phyloP scores from a whole-genome alignment of 352 stramenopile genomes.

The Pythium phragmitis region DNA sequence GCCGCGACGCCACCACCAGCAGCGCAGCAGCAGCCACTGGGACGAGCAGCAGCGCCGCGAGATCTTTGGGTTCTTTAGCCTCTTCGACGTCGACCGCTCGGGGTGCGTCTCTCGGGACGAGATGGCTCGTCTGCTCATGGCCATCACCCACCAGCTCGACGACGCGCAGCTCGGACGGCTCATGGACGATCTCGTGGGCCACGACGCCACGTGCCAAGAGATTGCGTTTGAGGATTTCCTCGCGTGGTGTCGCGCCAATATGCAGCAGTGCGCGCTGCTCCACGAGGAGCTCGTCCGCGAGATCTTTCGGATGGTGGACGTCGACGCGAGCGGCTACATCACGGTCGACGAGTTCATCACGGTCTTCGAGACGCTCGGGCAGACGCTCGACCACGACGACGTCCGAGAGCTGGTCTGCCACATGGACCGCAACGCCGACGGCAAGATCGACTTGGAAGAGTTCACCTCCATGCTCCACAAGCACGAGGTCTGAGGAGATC shows the following conservation, averaged over 20 bases:
- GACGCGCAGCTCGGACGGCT: conserved; percentile 55
- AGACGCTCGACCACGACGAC: conserved; percentile 71
- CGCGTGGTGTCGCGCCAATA: conserved; percentile 65
- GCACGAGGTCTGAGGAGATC: conserved; percentile 50
- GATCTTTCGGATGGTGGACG: conserved; percentile 74
- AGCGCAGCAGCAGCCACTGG: neutral
- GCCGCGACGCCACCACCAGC: neutral
- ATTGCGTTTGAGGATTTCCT: conserved; percentile 73
- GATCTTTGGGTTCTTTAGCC: conserved; percentile 69
- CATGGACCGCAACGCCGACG: conserved; percentile 72
- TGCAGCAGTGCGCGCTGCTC: conserved; percentile 48
- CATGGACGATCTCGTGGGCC: conserved; percentile 51
- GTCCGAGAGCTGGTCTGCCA: conserved; percentile 73
- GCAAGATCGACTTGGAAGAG: conserved; percentile 74
- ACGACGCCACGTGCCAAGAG: conserved; percentile 36
- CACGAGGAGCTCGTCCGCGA: conserved; percentile 66
- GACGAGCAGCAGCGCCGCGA: conserved; percentile 55
- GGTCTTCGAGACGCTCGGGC: conserved; percentile 67
- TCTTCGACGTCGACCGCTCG: conserved; percentile 67
- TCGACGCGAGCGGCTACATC: conserved; percentile 57
- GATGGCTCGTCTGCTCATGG: conserved; percentile 53
- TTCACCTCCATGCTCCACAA: conserved; percentile 76
- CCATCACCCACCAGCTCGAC: conserved; percentile 67
- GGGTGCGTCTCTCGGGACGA: conserved; percentile 58
- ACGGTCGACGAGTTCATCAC: conserved; percentile 75